Percentiles rank a stretch among this genome's conserved stretches.
Evolutionary conservation across 768 basidiomycete species (phyloP).

Genomic region (Phanerochaete sordida): DNA sequence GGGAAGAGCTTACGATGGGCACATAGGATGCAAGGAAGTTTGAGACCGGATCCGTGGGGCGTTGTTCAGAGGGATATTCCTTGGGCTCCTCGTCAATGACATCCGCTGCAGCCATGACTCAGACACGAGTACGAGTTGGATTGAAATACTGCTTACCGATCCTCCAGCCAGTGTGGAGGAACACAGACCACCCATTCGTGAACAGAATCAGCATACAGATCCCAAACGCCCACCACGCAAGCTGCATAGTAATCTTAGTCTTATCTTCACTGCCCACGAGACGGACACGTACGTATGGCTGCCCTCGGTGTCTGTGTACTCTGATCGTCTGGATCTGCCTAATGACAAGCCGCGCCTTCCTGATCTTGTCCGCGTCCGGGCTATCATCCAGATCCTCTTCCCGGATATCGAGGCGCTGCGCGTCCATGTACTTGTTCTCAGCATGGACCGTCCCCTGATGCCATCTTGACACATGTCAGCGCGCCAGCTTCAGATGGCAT

Average conservation of each 20-base stretch:
- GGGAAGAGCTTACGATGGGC: neutral
- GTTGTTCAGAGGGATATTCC: neutral
- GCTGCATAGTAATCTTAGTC: conserved; percentile 1
- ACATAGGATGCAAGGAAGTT: neutral
- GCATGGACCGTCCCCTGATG: conserved; percentile 21
- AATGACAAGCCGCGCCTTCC: conserved; percentile 5
- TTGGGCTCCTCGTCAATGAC: conserved; percentile 3
- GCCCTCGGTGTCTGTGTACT: conserved; percentile 20
- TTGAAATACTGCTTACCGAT: conserved; percentile 13
- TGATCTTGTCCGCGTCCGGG: neutral
- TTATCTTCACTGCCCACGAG: neutral
- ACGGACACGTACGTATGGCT: conserved; percentile 22
- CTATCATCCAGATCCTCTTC: neutral
- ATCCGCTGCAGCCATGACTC: conserved; percentile 8
- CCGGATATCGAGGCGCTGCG: neutral
- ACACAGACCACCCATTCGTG: conserved; percentile 26
- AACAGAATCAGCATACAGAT: conserved; percentile 23
- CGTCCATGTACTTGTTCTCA: conserved; percentile 15
- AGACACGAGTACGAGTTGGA: neutral
- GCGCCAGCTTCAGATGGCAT: neutral
- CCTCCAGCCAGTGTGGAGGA: conserved; percentile 22
- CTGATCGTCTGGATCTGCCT: conserved; percentile 19
- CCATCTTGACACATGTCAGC: conserved; percentile 30
- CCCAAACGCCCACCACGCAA: conserved; percentile 24
- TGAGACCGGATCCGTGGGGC: neutral